These are phyloP conservation scores for Arthrobotrys sphaeroides DNA, from an alignment of 2,329 filamentous ascomycete species.

Conservation along the genomic window DNA sequence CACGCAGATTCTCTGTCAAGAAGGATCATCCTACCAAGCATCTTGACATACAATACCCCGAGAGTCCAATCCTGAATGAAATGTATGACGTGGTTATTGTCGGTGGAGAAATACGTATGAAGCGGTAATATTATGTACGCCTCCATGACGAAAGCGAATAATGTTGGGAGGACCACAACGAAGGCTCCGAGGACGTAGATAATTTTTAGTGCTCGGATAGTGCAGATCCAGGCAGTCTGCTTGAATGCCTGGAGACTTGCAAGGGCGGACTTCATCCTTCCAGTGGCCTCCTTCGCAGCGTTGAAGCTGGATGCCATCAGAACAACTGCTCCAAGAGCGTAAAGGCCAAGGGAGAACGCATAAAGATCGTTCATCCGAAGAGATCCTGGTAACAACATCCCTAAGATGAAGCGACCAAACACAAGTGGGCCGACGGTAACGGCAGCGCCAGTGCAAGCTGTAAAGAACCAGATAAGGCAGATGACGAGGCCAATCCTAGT, in stretches of 20 bases:
- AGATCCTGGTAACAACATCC: slow-evolving; percentile 74
- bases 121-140: slow-evolving; percentile 88
- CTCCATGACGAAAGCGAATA: slow-evolving; percentile 82
- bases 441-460: slow-evolving; percentile 83
- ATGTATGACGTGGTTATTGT: slow-evolving; percentile 74
- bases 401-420: slow-evolving; percentile 82
- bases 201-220: slow-evolving; percentile 63
- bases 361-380: slow-evolving; percentile 92
- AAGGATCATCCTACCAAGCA: slow-evolving; percentile 75
- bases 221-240: slow-evolving; percentile 43
- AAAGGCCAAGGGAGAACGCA: slow-evolving; percentile 90
- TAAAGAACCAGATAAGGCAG: slow-evolving; percentile 90
- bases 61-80: slow-evolving; percentile 94
- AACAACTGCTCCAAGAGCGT: slow-evolving; percentile 74
- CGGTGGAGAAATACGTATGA: slow-evolving; percentile 74
- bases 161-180: slow-evolving; percentile 79
- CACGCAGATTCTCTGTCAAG: slow-evolving; percentile 75
- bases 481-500: slow-evolving; percentile 85
- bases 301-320: slow-evolving; percentile 66
- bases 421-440: slow-evolving; percentile 87
- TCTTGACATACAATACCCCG: slow-evolving; percentile 87
- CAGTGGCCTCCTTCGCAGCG: slow-evolving; percentile 36
- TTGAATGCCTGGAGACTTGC: slow-evolving; percentile 37
- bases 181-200: slow-evolving; percentile 80
- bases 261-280: slow-evolving; percentile 27